Conservation (phyloP, 2,329 filamentous ascomycete genomes). For the Penicillium sp. region DNA sequence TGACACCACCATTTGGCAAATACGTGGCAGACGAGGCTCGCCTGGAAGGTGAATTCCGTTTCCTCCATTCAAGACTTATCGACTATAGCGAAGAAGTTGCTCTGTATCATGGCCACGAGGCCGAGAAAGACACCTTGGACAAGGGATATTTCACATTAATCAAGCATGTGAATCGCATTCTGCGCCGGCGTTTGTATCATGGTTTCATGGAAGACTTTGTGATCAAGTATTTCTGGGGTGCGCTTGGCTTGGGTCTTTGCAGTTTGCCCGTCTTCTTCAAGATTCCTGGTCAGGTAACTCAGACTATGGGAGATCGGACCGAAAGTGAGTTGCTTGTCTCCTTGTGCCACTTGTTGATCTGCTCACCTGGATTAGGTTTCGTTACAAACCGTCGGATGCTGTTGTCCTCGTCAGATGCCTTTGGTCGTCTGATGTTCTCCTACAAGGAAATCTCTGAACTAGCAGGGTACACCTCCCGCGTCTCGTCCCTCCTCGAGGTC, state of each 20-base stretch:
- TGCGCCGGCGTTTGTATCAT: constrained; percentile 88
- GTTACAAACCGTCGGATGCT: constrained; percentile 93
- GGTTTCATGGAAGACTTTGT: constrained; percentile 99
- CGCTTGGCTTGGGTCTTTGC: constrained; percentile 86
- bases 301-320: constrained; percentile 58
- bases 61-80: constrained; percentile 90
- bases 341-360: background rate
- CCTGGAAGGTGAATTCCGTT: constrained; percentile 93
- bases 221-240: constrained; percentile 99
- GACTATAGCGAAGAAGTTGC: constrained; percentile 96
- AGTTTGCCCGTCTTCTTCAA: constrained; percentile 96
- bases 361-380: constrained; percentile 60
- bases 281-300: constrained; percentile 69
- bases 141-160: constrained; percentile 99
- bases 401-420: constrained; percentile 90
- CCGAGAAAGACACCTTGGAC: constrained; percentile 93
- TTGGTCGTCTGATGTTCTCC: constrained; percentile 94
- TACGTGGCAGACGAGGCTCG: constrained; percentile 96
- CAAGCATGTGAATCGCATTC: constrained; percentile 96
- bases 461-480: constrained; percentile 90
- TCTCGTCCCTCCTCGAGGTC: constrained; percentile 85
- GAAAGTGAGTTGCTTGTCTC: constrained; percentile 53
- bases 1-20: constrained; percentile 95
- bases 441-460: constrained; percentile 97
- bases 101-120: constrained; percentile 86